phyloP scores from a whole-genome alignment of 2,329 filamentous ascomycete species.

The Alternaria arbusti region DNA sequence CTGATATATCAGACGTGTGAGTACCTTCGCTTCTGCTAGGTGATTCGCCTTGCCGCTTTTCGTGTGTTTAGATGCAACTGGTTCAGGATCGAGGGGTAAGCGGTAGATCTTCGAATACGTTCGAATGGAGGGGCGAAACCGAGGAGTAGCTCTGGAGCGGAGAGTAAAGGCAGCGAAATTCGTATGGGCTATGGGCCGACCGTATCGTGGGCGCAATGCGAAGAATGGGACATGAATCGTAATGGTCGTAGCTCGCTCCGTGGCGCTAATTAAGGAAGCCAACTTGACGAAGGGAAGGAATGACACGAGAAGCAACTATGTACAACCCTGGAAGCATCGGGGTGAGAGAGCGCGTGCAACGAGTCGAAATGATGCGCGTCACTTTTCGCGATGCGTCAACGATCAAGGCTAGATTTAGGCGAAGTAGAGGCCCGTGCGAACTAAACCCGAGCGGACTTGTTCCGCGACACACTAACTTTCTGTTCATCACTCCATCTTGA shows the following conservation, averaged over 20 bases:
- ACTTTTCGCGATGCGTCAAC: constrained; percentile 13
- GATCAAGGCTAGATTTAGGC: constrained; percentile 4
- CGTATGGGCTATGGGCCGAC: constrained; percentile 1
- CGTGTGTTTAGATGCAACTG: constrained; percentile 2
- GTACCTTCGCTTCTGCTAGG: background rate
- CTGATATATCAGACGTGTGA: background rate
- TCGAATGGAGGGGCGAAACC: background rate
- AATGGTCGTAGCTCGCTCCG: constrained; percentile 35
- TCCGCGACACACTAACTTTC: background rate
- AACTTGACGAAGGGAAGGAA: constrained; percentile 32
- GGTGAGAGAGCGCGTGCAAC: background rate
- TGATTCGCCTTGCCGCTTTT: background rate
- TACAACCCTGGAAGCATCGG: constrained; percentile 3
- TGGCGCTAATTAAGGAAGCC: constrained; percentile 33
- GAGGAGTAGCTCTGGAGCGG: background rate
- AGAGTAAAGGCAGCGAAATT: constrained; percentile 1
- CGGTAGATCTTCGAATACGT: background rate
- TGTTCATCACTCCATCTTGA: background rate
- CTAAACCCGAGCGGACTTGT: background rate
- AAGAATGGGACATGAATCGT: constrained; percentile 23
- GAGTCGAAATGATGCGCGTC: constrained; percentile 3
- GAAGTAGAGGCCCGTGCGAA: constrained; percentile 5
- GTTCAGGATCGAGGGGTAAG: constrained; percentile 2
- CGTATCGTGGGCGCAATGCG: constrained; percentile 17
- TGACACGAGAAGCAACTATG: constrained; percentile 7